Conservation (phyloP, 257 asterid genomes). For the Ehretia macrophylla region DNA sequence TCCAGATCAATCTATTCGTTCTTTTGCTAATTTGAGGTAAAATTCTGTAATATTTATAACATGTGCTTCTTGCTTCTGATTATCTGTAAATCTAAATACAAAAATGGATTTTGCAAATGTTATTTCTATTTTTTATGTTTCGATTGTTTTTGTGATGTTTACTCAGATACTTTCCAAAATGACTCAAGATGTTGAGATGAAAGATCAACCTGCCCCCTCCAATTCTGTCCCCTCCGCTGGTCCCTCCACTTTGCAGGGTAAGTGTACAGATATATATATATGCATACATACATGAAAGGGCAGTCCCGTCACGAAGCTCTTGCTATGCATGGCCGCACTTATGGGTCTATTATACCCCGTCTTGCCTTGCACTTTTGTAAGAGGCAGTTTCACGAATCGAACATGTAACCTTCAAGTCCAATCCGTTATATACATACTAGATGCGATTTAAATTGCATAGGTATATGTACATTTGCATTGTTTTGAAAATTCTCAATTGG, state of each 20-base stretch:
- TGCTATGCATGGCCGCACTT: neutral
- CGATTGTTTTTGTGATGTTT: constrained; percentile 22
- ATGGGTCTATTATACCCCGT: no score
- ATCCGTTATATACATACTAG: no score
- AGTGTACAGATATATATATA: neutral
- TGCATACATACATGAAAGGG: neutral
- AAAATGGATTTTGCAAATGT: neutral
- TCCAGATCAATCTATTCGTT: constrained; percentile 17
- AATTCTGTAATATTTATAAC: neutral
- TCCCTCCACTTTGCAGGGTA: constrained; percentile 54
- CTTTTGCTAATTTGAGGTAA: constrained; percentile 21
- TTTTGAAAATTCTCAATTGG: no score
- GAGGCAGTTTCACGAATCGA: no score
- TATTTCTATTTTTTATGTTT: constrained; percentile 12
- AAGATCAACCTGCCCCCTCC: constrained; percentile 62
- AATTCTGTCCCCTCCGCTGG: constrained; percentile 31
- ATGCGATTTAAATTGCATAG: no score
- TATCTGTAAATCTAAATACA: neutral
- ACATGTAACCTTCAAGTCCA: no score
- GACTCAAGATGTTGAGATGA: constrained; percentile 84
- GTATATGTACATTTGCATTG: neutral
- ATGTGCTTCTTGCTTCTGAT: neutral
- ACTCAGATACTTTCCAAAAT: constrained; percentile 37
- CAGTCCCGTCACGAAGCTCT: neutral
- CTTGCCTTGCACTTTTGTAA: no score